Conservation (phyloP, 208 protist genomes). For the Trypanosomatidae sp. region DNA sequence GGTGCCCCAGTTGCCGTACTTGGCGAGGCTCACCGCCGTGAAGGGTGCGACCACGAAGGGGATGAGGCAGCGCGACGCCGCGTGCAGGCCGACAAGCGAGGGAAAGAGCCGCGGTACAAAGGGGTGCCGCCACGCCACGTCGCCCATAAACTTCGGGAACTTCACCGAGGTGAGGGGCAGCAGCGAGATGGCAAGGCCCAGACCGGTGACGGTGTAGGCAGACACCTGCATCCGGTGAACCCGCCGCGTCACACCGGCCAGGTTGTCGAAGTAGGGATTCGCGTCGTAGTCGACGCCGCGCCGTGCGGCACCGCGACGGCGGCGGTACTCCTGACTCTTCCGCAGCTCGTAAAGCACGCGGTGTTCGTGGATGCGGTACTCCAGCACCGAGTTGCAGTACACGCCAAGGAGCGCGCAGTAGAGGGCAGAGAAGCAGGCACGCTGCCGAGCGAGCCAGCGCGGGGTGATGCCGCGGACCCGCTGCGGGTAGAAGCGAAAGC, state of each 20-base stretch:
- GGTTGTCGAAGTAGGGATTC: slow-evolving; percentile 77
- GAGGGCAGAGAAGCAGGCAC: slow-evolving; percentile 74
- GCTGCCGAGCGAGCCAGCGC: slow-evolving; percentile 73
- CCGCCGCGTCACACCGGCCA: slow-evolving; percentile 73
- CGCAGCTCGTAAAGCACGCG: slow-evolving; percentile 80
- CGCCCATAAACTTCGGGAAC: slow-evolving; percentile 89
- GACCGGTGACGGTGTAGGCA: slow-evolving; percentile 52
- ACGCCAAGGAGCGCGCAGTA: slow-evolving; percentile 74
- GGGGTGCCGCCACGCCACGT: slow-evolving; percentile 83
- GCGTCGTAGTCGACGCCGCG: slow-evolving; percentile 58
- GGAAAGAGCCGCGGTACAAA: slow-evolving; percentile 89
- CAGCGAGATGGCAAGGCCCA: slow-evolving; percentile 56
- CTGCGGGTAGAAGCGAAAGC: slow-evolving; percentile 76
- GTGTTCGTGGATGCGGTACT: slow-evolving; percentile 80
- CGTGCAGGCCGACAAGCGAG: slow-evolving; percentile 71
- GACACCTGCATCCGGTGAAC: slow-evolving; percentile 68
- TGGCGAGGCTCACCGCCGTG: slow-evolving; percentile 49
- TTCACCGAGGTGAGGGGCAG: slow-evolving; percentile 70
- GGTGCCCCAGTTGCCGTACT: slow-evolving; percentile 52
- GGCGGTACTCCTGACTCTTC: slow-evolving; percentile 70
- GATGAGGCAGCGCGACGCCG: slow-evolving; percentile 78
- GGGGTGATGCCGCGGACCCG: slow-evolving; percentile 78
- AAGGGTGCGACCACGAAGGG: slow-evolving; percentile 88
- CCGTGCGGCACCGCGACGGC: slow-evolving; percentile 55
- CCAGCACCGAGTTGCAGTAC: slow-evolving; percentile 61